Evolutionary conservation across 2,329 filamentous ascomycete species (phyloP).

Genomic region (Fusarium sp.): DNA sequence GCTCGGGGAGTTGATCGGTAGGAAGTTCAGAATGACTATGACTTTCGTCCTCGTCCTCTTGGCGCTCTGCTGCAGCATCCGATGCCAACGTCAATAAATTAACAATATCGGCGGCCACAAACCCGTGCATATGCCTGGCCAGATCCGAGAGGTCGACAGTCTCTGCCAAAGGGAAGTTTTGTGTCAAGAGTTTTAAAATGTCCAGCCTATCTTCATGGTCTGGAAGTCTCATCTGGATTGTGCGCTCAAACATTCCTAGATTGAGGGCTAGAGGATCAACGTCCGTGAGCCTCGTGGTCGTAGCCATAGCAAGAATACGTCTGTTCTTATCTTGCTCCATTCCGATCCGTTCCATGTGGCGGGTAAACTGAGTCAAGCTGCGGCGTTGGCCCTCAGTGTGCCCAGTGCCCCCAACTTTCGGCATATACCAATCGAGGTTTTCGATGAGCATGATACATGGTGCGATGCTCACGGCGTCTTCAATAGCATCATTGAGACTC

Average conservation of each 20-base stretch:
- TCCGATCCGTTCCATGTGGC: constrained; percentile 86
- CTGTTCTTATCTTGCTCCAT: constrained; percentile 77
- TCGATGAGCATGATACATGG: constrained; percentile 94
- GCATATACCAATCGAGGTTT: constrained; percentile 86
- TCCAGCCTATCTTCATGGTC: constrained; percentile 81
- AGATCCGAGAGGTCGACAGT: constrained; percentile 81
- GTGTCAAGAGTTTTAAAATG: constrained; percentile 81
- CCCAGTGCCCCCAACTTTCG: constrained; percentile 80
- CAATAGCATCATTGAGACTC: constrained; percentile 60
- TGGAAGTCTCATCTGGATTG: constrained; percentile 89
- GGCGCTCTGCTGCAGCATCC: constrained; percentile 53
- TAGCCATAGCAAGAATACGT: constrained; percentile 89
- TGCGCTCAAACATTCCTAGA: constrained; percentile 82
- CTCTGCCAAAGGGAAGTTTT: constrained; percentile 71
- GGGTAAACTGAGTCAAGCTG: constrained; percentile 84
- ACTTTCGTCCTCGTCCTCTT: constrained; percentile 6
- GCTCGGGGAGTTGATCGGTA: constrained; percentile 14
- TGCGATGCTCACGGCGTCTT: constrained; percentile 86
- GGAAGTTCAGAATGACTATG: constrained; percentile 2
- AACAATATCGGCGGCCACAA: constrained; percentile 90
- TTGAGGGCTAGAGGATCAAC: constrained; percentile 82
- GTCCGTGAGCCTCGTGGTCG: constrained; percentile 89
- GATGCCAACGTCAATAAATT: constrained; percentile 66
- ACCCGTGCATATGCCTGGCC: constrained; percentile 89
- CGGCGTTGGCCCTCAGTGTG: constrained; percentile 91